phyloP scores from a whole-genome alignment of 2,329 filamentous ascomycete species.

The Alternaria hordeiaustralica region DNA sequence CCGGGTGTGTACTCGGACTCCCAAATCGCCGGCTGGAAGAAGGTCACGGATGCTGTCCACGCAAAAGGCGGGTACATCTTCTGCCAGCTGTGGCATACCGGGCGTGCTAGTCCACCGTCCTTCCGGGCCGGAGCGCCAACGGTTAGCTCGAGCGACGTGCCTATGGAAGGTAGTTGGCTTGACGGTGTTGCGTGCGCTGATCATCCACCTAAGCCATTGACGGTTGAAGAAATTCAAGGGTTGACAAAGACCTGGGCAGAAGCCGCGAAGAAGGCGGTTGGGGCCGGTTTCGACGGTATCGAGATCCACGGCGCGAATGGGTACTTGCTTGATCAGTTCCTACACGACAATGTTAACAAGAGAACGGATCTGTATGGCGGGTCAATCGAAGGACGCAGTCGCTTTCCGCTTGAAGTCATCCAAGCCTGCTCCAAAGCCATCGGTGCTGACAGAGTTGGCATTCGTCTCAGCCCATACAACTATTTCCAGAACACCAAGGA shows the following conservation, averaged over 20 bases:
- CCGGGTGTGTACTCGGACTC: conserved; percentile 44
- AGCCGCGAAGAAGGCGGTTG: conserved; percentile 48
- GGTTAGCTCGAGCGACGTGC: conserved; percentile 51
- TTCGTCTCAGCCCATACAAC: conserved; percentile 45
- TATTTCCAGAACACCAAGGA: conserved; percentile 52
- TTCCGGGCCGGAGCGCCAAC: conserved; percentile 47
- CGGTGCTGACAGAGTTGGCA: conserved; percentile 41
- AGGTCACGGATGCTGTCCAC: conserved; percentile 59
- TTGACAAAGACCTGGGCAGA: conserved; percentile 48
- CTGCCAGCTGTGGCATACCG: conserved; percentile 56
- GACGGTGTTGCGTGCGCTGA: conserved; percentile 48
- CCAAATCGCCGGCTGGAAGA: conserved; percentile 59
- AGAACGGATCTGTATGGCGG: conserved; percentile 61
- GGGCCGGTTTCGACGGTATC: conserved; percentile 46
- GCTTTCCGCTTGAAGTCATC: conserved; percentile 64
- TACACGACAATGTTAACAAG: conserved; percentile 58
- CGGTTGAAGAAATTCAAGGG: conserved; percentile 49
- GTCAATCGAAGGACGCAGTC: conserved; percentile 58
- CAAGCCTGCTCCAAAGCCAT: conserved; percentile 42
- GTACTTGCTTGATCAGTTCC: conserved; percentile 60
- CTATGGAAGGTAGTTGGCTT: conserved; percentile 49
- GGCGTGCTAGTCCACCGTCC: conserved; percentile 51
- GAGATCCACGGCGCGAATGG: conserved; percentile 55
- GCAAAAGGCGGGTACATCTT: conserved; percentile 58
- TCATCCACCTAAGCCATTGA: conserved; percentile 45